Base-by-base conservation (phyloP, 768 basidiomycete genomes). In the Pleurotus giganteus region DNA sequence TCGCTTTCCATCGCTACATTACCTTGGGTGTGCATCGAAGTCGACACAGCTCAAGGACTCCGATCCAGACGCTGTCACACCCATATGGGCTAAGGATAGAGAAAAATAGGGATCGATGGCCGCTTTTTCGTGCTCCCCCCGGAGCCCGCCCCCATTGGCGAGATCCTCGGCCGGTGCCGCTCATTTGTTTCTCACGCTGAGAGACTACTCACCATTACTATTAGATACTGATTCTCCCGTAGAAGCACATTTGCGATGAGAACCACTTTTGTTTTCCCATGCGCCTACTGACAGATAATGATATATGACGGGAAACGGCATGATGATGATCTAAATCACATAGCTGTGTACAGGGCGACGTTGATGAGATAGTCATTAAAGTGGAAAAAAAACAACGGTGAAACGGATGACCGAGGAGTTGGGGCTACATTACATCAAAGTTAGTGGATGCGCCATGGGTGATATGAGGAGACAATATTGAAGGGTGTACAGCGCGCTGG, bases 71-170 rank as follows among this genome's bases (percentile, higher is more conserved):
- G 58, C 61, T 19, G 56, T 54, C 36, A 68, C 69, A 58, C 74
- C 70, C 13, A 61, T 69, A 55, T 70, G 69, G 71, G 69, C 63
- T 29, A 64, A 69, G 53, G 51, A 63, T 19, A 62, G 31, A 44
- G 66, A 53, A 47, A 60, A 56, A 37, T 47, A 43, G 31, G 55
- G 21, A 57, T 46, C 44, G 57, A 21, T 26, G 55, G 23, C 24
- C 23, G 31, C 21, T 51, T 34, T 51, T 39, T 37, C 15, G 32
- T 15, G 17, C 32, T 51, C 34, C 49, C 21, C 27, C 15, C 23
- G n/a, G 13, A 47, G 27, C n/a, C 15, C 13, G n/a, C 23, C 27
- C 29, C 27, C n/a, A 23, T 45, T 28, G 23, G 19, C 44, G 3
- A 45, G 15, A 36, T 51, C 49, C 24, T 28, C 49, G 49, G 34